These are phyloP conservation scores for Perkinsus olseni DNA, from an alignment of 169 alveolate species.

Conservation along the genomic window DNA sequence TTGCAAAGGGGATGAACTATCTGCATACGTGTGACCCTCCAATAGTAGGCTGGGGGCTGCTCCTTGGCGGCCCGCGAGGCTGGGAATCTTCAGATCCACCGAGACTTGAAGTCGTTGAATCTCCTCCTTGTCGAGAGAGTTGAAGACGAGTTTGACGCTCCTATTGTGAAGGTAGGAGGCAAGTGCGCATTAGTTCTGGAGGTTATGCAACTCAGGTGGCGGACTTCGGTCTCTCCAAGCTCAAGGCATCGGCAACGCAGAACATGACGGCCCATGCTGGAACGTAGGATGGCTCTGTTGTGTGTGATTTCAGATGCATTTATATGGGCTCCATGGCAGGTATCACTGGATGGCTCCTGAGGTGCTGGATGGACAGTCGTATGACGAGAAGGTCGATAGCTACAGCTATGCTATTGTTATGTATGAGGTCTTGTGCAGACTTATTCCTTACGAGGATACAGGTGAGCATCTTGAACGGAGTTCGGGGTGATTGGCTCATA, in stretches of 20 bases:
- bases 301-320: neutral
- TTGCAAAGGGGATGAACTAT: constrained; percentile 66
- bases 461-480: neutral
- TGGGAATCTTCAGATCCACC: constrained; percentile 34
- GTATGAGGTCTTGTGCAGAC: constrained; percentile 65
- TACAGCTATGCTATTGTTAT: constrained; percentile 69
- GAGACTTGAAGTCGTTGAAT: constrained; percentile 74
- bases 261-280: neutral
- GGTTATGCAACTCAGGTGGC: constrained; percentile 5
- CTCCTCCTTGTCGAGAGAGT: constrained; percentile 44
- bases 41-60: constrained; percentile 11
- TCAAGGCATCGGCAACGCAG: neutral
- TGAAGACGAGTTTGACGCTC: neutral
- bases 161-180: neutral
- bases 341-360: constrained; percentile 86
- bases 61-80: neutral
- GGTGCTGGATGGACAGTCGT: constrained; percentile 47
- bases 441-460: constrained; percentile 56
- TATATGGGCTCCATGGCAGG: too few species aligned
- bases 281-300: neutral
- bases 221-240: constrained; percentile 29
- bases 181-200: neutral
- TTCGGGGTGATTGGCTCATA: neutral
- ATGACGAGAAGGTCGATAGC: constrained; percentile 66
- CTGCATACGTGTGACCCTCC: constrained; percentile 56